Conservation (phyloP, 23 red algal species). For the Pyropia haitanensis region DNA sequence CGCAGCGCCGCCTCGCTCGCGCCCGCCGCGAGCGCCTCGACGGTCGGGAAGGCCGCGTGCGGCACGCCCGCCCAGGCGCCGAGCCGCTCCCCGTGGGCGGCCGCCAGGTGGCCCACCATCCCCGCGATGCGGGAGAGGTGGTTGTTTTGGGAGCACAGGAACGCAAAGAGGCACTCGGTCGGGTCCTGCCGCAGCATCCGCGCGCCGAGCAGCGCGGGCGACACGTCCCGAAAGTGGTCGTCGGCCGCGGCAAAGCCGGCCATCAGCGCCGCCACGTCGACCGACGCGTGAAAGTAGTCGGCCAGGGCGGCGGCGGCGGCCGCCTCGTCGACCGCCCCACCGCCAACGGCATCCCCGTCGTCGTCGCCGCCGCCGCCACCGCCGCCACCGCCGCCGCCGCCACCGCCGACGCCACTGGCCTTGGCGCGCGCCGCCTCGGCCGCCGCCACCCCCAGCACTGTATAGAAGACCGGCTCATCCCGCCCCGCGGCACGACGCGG, state of each 20-base stretch:
- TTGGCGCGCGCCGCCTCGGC: no score
- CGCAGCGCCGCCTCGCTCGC: conserved; percentile 57
- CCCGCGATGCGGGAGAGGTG: conserved; percentile 71
- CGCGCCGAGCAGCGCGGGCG: conserved; percentile 36
- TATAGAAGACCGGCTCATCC: neutral
- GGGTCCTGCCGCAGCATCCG: conserved; percentile 65
- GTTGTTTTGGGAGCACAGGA: conserved; percentile 93
- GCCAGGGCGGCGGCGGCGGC: conserved; percentile 4
- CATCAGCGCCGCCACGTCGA: conserved; percentile 17
- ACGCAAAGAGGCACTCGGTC: conserved; percentile 74
- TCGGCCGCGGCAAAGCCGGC: conserved; percentile 32
- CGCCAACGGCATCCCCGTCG: no score
- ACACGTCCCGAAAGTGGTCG: conserved; percentile 25
- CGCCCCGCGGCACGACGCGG: conserved; percentile 33
- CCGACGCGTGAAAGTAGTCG: conserved; percentile 48
- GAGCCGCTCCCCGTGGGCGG: conserved; percentile 38
- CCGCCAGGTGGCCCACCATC: conserved; percentile 68
- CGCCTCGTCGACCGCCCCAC: neutral
- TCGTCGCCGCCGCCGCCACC: no score
- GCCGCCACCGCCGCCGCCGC: no score
- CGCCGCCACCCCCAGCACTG: no score
- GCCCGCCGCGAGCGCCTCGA: conserved; percentile 29
- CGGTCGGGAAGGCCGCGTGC: conserved; percentile 61
- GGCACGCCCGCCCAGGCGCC: conserved; percentile 5
- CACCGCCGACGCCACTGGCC: no score